Evolutionary conservation across 2,329 filamentous ascomycete genomes (phyloP).

Genomic region (Didymella pomorum): DNA sequence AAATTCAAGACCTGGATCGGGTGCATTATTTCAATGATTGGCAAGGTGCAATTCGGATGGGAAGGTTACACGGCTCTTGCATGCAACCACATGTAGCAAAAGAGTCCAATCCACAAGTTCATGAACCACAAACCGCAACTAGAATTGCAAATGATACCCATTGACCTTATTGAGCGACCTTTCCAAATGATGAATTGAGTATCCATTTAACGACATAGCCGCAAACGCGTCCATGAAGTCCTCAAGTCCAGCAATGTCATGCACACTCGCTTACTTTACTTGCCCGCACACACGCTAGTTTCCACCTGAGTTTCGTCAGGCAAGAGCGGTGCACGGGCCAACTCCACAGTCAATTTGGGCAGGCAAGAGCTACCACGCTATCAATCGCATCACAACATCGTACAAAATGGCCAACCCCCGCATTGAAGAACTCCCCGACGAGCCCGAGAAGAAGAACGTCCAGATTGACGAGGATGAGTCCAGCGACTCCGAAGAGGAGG

Average conservation of each 20-base stretch:
- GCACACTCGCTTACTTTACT: conserved; percentile 35
- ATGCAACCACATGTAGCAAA: conserved; percentile 51
- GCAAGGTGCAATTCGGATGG: conserved; percentile 53
- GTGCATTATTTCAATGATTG: conserved; percentile 49
- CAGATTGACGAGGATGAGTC: conserved; percentile 77
- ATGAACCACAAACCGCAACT: conserved; percentile 48
- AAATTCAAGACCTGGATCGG: conserved; percentile 50
- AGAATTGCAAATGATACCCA: conserved; percentile 47
- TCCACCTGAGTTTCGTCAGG: too few relatives aligned
- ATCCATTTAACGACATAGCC: not conserved
- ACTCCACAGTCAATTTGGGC: too few relatives aligned
- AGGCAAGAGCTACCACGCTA: conserved; percentile 25
- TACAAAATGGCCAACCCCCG: conserved; percentile 93
- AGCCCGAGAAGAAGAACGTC: conserved; percentile 78
- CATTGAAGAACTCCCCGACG: conserved; percentile 96
- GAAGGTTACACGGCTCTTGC: conserved; percentile 51
- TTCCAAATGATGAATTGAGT: not conserved
- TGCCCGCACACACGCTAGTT: conserved; percentile 34
- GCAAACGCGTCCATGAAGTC: not conserved
- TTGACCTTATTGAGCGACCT: conserved; percentile 19
- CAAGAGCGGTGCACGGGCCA: too few relatives aligned
- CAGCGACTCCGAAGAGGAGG: conserved; percentile 75
- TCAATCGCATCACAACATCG: conserved; percentile 40
- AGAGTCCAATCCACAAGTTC: conserved; percentile 51
- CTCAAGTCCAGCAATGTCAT: conserved; percentile 16